Conservation (phyloP, 208 protist species). For the Leishmania martiniquensis region DNA sequence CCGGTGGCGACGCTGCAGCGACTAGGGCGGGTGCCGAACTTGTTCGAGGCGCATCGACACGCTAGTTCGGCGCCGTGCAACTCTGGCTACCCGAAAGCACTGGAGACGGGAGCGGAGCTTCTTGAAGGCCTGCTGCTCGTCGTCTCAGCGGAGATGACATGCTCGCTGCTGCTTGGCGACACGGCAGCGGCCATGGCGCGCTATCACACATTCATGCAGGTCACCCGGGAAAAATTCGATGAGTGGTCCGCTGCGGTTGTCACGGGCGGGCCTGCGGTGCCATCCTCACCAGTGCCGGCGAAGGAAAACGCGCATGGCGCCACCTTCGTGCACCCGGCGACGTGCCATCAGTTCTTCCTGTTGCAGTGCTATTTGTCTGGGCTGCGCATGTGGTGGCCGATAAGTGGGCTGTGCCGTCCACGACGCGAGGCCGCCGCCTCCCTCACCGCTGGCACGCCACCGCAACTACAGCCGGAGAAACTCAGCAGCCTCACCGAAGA, state of each 20-base stretch:
- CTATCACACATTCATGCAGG: slow-evolving; percentile 61
- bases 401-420: slow-evolving; percentile 34
- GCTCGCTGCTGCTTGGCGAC: slow-evolving; percentile 50
- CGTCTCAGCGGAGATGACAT: slow-evolving; percentile 56
- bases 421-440: background rate
- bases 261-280: background rate
- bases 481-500: background rate
- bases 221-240: slow-evolving; percentile 77
- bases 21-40: slow-evolving; percentile 49
- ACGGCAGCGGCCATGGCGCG: slow-evolving; percentile 33
- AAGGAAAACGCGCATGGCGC: background rate
- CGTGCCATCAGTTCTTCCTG: slow-evolving; percentile 61
- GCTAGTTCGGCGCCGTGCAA: slow-evolving; percentile 16
- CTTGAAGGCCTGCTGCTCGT: slow-evolving; percentile 72
- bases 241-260: slow-evolving; percentile 29
- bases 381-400: slow-evolving; percentile 46
- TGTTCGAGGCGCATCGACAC: slow-evolving; percentile 54
- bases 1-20: slow-evolving; percentile 39
- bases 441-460: background rate
- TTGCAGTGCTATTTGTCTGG: slow-evolving; percentile 69
- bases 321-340: slow-evolving; percentile 9
- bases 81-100: slow-evolving; percentile 48
- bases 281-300: background rate
- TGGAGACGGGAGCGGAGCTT: slow-evolving; percentile 53
- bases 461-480: background rate